Evolutionary conservation across 1,284 basidiomycete genomes (phyloP).

Genomic region (Takashimella tepidaria): DNA sequence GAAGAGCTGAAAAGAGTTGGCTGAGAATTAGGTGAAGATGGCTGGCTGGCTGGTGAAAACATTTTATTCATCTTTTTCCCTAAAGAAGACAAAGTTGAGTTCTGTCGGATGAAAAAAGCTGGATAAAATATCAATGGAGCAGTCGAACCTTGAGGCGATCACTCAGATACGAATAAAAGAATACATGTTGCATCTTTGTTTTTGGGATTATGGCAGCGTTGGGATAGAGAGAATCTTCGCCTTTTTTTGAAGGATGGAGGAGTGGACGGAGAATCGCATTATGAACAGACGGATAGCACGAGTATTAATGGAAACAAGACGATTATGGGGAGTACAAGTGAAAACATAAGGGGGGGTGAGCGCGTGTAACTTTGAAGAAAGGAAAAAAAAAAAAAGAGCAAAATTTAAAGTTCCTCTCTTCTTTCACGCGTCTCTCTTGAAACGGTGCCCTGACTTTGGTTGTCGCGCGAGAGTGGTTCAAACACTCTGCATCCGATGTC

Average conservation of each 20-base stretch:
- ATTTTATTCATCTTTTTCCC: too few species aligned
- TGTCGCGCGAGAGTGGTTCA: neutral
- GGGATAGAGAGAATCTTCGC: neutral
- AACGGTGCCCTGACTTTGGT: neutral
- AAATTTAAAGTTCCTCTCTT: too few species aligned
- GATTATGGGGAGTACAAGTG: too few species aligned
- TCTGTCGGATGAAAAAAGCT: neutral
- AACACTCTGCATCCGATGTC: neutral
- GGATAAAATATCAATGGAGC: neutral
- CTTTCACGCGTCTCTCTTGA: too few species aligned
- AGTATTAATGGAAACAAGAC: neutral
- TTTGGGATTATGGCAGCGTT: too few species aligned
- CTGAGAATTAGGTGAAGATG: neutral
- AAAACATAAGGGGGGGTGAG: neutral
- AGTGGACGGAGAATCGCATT: neutral
- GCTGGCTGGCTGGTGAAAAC: neutral
- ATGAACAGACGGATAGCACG: too few species aligned
- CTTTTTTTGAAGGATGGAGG: neutral
- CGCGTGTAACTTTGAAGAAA: neutral
- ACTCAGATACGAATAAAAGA: neutral
- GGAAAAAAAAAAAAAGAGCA: neutral
- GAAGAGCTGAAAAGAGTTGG: neutral
- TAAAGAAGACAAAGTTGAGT: too few species aligned
- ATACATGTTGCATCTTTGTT: too few species aligned
- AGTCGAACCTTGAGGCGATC: neutral